These are phyloP conservation scores for Antrodiella citrinella DNA, from an alignment of 768 basidiomycete genomes.

Conservation along the genomic window DNA sequence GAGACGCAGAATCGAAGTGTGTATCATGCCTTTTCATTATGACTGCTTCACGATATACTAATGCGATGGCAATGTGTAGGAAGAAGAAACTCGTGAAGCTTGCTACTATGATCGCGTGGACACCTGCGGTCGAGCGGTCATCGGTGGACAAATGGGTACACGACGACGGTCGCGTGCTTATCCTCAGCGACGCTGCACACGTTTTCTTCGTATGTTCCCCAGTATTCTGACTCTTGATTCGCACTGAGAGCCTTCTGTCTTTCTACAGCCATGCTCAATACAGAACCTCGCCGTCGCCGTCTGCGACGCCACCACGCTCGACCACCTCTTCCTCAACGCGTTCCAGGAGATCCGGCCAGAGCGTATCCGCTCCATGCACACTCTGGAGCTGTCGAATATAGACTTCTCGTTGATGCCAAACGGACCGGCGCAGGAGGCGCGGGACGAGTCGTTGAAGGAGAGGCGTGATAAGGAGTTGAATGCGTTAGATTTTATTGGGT, in stretches of 20 bases:
- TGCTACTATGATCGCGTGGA: not conserved
- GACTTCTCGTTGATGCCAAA: constrained; percentile 16
- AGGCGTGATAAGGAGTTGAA: constrained; percentile 6
- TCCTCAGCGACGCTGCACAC: constrained; percentile 27
- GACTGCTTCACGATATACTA: no score
- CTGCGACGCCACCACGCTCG: constrained; percentile 26
- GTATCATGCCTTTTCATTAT: no score
- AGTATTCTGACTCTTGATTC: not conserved
- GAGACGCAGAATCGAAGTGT: no score
- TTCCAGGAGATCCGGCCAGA: constrained; percentile 17
- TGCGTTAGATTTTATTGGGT: constrained; percentile 5
- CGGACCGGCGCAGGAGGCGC: constrained; percentile 9
- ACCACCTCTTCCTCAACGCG: constrained; percentile 23
- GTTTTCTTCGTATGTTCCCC: constrained; percentile 18
- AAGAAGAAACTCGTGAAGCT: not conserved
- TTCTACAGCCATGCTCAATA: constrained; percentile 8
- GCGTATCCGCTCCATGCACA: constrained; percentile 16
- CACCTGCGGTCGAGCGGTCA: not conserved
- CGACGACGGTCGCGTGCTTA: constrained; percentile 8
- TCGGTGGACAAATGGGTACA: not conserved
- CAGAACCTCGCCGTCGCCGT: constrained; percentile 18
- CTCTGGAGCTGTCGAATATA: constrained; percentile 13
- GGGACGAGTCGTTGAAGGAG: constrained; percentile 7
- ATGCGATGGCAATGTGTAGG: no score
- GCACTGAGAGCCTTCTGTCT: not conserved